Conservation (phyloP, 2,329 filamentous ascomycete species). For the Huntiella decipiens region DNA sequence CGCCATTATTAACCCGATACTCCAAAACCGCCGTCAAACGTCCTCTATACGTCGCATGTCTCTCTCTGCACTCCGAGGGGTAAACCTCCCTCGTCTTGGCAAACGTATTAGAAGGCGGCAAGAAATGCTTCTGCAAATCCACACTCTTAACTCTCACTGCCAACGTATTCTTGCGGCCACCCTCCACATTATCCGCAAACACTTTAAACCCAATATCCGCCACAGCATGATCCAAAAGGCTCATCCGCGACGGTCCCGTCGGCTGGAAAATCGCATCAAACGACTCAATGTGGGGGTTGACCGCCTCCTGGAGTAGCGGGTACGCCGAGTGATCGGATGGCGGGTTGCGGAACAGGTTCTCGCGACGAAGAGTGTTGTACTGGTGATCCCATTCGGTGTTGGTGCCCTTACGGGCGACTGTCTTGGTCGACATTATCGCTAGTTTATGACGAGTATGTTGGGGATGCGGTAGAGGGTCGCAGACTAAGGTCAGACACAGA, state of each 20-base stretch:
- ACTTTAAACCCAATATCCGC: constrained; percentile 79
- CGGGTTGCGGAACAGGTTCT: constrained; percentile 75
- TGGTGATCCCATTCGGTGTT: constrained; percentile 63
- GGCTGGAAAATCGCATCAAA: constrained; percentile 68
- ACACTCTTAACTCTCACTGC: constrained; percentile 64
- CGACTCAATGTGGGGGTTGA: constrained; percentile 81
- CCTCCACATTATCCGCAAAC: constrained; percentile 54
- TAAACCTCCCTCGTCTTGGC: constrained; percentile 69
- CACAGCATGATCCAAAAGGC: constrained; percentile 49
- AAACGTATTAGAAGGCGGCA: constrained; percentile 70
- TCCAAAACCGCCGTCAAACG: constrained; percentile 69
- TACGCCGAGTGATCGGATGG: constrained; percentile 77
- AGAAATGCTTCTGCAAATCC: constrained; percentile 59
- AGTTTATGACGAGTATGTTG: too few relatives aligned
- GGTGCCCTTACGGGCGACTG: constrained; percentile 24
- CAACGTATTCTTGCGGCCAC: constrained; percentile 54
- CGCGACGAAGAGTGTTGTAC: constrained; percentile 69
- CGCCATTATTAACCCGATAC: constrained; percentile 70
- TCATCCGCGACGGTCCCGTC: constrained; percentile 1
- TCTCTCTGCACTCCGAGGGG: constrained; percentile 83
- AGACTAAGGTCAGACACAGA: constrained; percentile 3
- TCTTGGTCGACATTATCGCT: too few relatives aligned
- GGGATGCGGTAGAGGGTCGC: constrained; percentile 7
- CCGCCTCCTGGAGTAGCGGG: constrained; percentile 66
- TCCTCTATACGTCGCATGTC: constrained; percentile 79